Base-by-base conservation (phyloP, 2,329 filamentous ascomycete species). In the Plectosphaerella cucumerina region DNA sequence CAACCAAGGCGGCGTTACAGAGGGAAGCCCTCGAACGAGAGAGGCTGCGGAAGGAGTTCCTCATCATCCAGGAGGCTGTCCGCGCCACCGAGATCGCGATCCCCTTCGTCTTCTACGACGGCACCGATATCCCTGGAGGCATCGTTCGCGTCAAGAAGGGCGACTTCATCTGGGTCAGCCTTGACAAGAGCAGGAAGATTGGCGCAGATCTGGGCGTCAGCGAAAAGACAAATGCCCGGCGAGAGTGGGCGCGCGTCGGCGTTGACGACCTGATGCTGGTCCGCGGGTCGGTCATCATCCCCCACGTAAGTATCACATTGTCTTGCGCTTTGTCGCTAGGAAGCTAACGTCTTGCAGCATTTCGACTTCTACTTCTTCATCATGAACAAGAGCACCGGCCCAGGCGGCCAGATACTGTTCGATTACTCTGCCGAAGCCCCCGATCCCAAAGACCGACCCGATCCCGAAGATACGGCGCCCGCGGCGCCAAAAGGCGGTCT, bases 331-430 rank as follows among this genome's bases (percentile, higher is more conserved):
- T 15, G 14, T 15, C 18, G 8, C 6, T n/a, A 26, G 10, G 23
- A 35, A 47, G 46, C 58, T 67, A 53, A 64, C 57, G 21, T 50
- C 26, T 50, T 49, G 44, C 64, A 97, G 90, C 94, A 99, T 69
- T 97, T 95, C 65, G 93, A 97, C 58, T 91, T 99, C 66, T 94
- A 97, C 68, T 94, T 93, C 71, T 97, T 99, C 71, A 85, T 97
- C 65, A 87, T 96, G 67, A 97, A 97, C 68, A 90, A 87, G 62
- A 88, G 84, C 22, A 69, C 82, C 2, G 89, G 88, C 2, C 86
- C 89, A n/a, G 83, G 84, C 35, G 86, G 88, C 48, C 75, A 74
- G 18, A 74, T 82, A 6, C 74, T 99, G 10, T 97, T 99, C 67
- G 80, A 90, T 62, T 96, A 92, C 67, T 75, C 71, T 57, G 68